These are phyloP conservation scores for Salix viminalis DNA, from an alignment of 345 rosid species.

Conservation along the genomic window DNA sequence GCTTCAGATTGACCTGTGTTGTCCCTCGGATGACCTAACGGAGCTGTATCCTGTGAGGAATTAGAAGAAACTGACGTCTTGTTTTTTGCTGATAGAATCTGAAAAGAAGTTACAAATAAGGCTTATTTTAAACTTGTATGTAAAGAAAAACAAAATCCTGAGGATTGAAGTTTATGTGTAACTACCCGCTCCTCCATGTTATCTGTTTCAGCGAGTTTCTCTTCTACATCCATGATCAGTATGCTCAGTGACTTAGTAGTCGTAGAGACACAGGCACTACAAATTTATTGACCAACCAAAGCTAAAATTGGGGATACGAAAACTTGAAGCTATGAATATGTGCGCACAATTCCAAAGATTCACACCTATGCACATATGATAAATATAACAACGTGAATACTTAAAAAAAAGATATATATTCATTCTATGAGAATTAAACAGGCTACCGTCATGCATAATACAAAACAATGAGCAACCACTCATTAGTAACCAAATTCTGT, in stretches of 20 bases:
- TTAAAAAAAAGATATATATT: background rate
- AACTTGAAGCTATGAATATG: constrained; percentile 40
- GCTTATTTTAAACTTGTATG: constrained; percentile 14
- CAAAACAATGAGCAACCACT: background rate
- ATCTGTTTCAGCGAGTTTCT: constrained; percentile 59
- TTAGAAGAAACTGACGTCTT: constrained; percentile 54
- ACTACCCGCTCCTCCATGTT: constrained; percentile 75
- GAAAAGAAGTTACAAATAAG: constrained; percentile 23
- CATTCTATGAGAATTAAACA: background rate
- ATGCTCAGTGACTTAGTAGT: constrained; percentile 57
- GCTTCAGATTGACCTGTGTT: constrained; percentile 44
- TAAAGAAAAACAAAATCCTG: constrained; percentile 9
- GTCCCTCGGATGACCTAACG: constrained; percentile 49
- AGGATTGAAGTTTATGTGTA: constrained; percentile 22
- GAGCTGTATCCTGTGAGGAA: constrained; percentile 55
- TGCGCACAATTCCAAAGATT: constrained; percentile 35
- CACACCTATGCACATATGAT: constrained; percentile 38
- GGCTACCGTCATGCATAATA: background rate
- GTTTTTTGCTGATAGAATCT: constrained; percentile 45
- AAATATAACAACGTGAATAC: constrained; percentile 25
- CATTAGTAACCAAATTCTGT: background rate
- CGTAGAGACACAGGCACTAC: constrained; percentile 47
- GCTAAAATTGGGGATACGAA: constrained; percentile 41
- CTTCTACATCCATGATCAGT: constrained; percentile 73
- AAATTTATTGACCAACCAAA: constrained; percentile 44